phyloP scores from a whole-genome alignment of 2,329 filamentous ascomycete genomes.

The Arthrinium puccinioides region DNA sequence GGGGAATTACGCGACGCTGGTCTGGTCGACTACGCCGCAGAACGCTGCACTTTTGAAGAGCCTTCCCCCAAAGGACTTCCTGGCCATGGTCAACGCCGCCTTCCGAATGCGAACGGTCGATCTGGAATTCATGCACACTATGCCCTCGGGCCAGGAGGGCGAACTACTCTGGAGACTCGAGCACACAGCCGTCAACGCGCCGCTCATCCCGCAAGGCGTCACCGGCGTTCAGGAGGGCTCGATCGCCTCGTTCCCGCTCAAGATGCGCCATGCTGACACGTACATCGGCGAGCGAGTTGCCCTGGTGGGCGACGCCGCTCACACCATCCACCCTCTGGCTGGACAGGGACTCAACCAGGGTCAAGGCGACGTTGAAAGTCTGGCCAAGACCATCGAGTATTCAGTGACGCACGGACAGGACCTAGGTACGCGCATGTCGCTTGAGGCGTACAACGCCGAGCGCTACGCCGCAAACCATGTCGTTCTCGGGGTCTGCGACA shows the following conservation, averaged over 20 bases:
- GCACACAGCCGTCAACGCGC: constrained; percentile 52
- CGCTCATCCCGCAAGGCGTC: constrained; percentile 58
- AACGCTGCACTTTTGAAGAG: constrained; percentile 74
- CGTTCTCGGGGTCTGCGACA: constrained; percentile 75
- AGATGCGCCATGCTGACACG: constrained; percentile 86
- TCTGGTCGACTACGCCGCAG: constrained; percentile 83
- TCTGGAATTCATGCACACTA: constrained; percentile 72
- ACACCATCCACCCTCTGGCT: constrained; percentile 89
- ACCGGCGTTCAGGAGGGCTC: constrained; percentile 68
- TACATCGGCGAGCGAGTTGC: constrained; percentile 89
- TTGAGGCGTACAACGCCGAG: constrained; percentile 76
- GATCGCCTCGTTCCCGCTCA: constrained; percentile 84
- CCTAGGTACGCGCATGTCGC: constrained; percentile 67
- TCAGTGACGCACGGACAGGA: constrained; percentile 81
- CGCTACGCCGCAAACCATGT: constrained; percentile 77
- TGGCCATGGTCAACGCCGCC: constrained; percentile 85
- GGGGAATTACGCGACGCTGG: constrained; percentile 72
- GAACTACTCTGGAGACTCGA: constrained; percentile 79
- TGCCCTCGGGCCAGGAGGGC: constrained; percentile 51
- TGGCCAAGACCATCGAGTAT: constrained; percentile 67
- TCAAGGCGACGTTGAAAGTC: constrained; percentile 76
- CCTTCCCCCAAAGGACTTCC: constrained; percentile 65
- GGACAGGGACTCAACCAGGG: constrained; percentile 94
- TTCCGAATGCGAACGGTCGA: constrained; percentile 78
- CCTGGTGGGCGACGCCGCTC: constrained; percentile 87